Base-by-base conservation (phyloP, 2,329 filamentous ascomycete genomes). In the Aspergillus transmontanensis region DNA sequence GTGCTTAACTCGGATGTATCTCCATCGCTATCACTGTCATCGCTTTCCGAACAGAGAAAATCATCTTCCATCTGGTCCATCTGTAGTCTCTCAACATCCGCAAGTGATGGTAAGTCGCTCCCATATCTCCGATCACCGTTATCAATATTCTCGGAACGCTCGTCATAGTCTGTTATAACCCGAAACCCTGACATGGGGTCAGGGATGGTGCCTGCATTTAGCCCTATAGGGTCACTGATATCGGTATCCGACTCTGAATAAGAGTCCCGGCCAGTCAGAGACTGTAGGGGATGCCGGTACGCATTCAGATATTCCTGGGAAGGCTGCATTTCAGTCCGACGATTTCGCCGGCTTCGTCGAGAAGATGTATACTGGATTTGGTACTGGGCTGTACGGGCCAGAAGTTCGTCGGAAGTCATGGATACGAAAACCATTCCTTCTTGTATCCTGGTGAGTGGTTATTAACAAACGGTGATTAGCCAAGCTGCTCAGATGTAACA, bases 401-500 rank as follows among this genome's bases (percentile, higher is more conserved):
- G 79, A 1, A 95, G 81, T 64, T 95, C 89, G 68, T 96, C 89
- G 43, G 89, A 86, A 46, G 88, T 86, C 94, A 97, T 97, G 53
- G 92, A 87, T 32, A 98, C 85, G 73, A 97, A 97, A 1, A 98
- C 87, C 85, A 97, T 90, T 51, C 95, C 94, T 84, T 96, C 91
- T 78, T 94, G 90, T 59, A 97, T 89, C 59, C 92, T 94, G 74
- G 54, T 60, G 16, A 58, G 39, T n/a, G 26, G n/a, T 28, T 9
- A 53, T 60, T 58, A 65, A 62, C 62, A 57, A 71, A 83, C 68
- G 84, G 78, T 51, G 65, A 64, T 23, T 57, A 46, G 32, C 59
- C 28, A 48, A 16, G 46, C 34, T 12, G 14, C 19, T 30, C n/a
- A 43, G 43, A 45, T 56, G 36, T 45, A 63, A 87, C 92, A 78